Base-by-base conservation (phyloP, 1,139 yeast genomes). In the Candida anutae region DNA sequence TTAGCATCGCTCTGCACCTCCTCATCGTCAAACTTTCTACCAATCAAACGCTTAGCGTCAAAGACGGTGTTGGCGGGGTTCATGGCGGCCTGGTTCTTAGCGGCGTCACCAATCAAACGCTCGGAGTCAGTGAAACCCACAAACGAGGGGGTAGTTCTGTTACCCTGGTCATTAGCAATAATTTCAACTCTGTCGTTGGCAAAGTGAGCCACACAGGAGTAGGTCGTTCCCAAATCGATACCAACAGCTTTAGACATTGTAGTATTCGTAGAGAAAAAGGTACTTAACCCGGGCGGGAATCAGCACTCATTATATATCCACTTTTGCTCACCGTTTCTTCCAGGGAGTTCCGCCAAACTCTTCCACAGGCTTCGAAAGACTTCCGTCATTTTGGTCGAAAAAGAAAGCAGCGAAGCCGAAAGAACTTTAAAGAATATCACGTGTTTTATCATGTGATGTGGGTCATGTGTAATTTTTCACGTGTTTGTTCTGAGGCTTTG, bases 171-270 rank as follows among this genome's bases (percentile, higher is more conserved):
- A 45, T 75, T 75, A 36, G 81, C 81, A 45, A 75, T 74, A 50
- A 76, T 76, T 57, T 76, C 84, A 37, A 76, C 83, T 46, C 79
- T 65, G 48, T 78, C 85, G 46, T 77, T 77, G 35, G 80, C 60
- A 46, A 72, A 75, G 57, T 75, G 79, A 37, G 84, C 88, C 45
- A 79, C 88, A 74, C 88, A 79, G 30, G 88, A 79, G 65, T 79
- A 79, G 33, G 88, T 79, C 36, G 88, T 79, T 63, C 88, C 88
- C 69, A 79, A 77, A 67, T 79, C 88, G 62, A 79, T 79, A 61
- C 88, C 88, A 47, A 79, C 74, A 58, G 87, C 85, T 58, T 69
- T 74, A 31, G 77, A 62, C 80, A 73, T 73, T 31, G 28, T 41
- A 22, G 30, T 24, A 24, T 15, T 34, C 22, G 30, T 26, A 28